Evolutionary conservation across 2,329 filamentous ascomycete species (phyloP), one percentile per base, ranked within the genome.

Genomic region (Plectosphaerella cucumerina): DNA sequence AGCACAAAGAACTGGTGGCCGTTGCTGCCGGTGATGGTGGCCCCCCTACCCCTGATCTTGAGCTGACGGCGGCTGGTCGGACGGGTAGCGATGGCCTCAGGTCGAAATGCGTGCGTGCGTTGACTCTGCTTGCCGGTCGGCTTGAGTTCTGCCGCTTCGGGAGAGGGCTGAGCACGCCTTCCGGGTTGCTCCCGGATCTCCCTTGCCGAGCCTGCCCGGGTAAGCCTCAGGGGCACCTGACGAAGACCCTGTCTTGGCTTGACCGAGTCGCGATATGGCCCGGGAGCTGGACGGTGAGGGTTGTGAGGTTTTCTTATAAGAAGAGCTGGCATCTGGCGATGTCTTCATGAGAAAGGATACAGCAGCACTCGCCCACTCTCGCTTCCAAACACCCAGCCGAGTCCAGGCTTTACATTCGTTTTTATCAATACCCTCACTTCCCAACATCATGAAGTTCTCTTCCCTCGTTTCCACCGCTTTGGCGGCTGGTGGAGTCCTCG

Each of bases 361-460:
- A 39, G 20, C 17, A 47, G 33, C 34, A 47, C 17, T 18, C 26
- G 18, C 12, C 31, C 11, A 23, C 20, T 4, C 17, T 39, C 21
- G 22, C 18, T 14, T 39, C 18, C 17, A 35, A n/a, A 17, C 21
- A 14, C 14, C 11, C 45, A n/a, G 44, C 22, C 33, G 18, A 14
- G 10, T 43, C 15, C 18, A 23, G 42, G 22, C 20, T 26, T 21
- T 42, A 6, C 37, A 23, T 48, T 48, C 22, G 5, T 34, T 48
- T 20, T 20, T 10, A 22, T 21, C 17, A n/a, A 15, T 34, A 21
- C 21, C 8, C 42, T 17, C 23, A 12, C 42, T 42, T 20, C 35
- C 41, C 20, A 14, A 31, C 47, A 48, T 6, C 33, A 57, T 57
- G 55, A 57, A 50, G 46, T 42, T 51, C 18, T 31, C 48, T 5